Evolutionary conservation across 164 flowering plant species (phyloP).

Genomic region (Liriodendron chinense): DNA sequence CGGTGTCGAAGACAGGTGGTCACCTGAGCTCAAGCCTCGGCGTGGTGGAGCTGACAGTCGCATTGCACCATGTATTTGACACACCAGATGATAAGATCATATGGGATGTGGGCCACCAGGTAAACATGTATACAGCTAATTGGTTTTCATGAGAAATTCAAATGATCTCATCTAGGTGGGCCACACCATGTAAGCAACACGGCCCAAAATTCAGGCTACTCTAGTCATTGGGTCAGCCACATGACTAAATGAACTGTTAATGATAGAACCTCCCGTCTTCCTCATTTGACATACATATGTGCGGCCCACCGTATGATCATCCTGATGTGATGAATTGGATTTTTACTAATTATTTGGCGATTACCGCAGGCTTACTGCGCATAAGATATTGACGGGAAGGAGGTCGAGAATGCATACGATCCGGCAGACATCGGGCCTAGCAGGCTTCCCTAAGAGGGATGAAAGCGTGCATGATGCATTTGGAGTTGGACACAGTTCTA

Average conservation of each 20-base stretch:
- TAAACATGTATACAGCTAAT: not conserved
- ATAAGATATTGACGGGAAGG: conserved; percentile 36
- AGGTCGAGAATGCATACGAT: conserved; percentile 46
- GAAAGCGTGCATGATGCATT: conserved; percentile 49
- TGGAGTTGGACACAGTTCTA: conserved; percentile 36
- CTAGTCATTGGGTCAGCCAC: no score
- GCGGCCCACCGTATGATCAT: no score
- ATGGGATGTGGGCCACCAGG: conserved; percentile 33
- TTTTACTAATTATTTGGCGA: not conserved
- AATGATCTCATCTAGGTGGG: no score
- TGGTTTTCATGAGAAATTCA: no score
- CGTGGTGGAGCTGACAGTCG: conserved; percentile 45
- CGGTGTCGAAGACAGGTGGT: conserved; percentile 49
- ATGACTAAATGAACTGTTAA: no score
- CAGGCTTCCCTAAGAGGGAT: conserved; percentile 44
- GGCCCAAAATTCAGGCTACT: no score
- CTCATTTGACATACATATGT: no score
- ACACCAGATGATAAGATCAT: conserved; percentile 43
- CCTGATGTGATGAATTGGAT: not conserved
- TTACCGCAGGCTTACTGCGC: conserved; percentile 35
- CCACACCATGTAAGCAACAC: no score
- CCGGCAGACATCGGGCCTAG: conserved; percentile 26
- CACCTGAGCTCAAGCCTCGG: conserved; percentile 53
- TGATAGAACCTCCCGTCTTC: no score
- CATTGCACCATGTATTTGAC: conserved; percentile 54